A percentile compares a stretch with the other conserved stretches of the same genome.
These are phyloP conservation scores for Cryptococcus sp. DNA, from an alignment of 1,284 basidiomycete genomes.

Conservation along the genomic window DNA sequence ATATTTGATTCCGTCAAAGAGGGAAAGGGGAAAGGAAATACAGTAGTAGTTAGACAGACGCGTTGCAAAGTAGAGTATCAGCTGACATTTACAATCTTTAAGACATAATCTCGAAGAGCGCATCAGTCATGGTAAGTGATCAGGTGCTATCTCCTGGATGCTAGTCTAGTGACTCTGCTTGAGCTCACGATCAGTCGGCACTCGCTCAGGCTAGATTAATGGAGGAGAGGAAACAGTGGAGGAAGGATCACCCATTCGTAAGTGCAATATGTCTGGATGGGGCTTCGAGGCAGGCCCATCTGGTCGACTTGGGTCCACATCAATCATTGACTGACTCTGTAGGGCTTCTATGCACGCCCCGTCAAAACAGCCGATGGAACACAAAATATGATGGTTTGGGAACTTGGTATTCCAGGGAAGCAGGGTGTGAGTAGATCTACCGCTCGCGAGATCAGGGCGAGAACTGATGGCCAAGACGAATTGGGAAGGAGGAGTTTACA, in stretches of 20 bases:
- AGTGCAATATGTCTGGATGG: slow-evolving; percentile 44
- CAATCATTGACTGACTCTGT: slow-evolving; percentile 6
- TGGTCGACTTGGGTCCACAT: background rate
- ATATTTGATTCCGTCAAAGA: too few relatives aligned
- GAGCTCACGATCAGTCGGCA: slow-evolving; percentile 18
- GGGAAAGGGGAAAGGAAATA: too few relatives aligned
- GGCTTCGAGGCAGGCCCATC: background rate
- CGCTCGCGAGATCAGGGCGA: background rate
- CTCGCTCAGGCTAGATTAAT: slow-evolving; percentile 49
- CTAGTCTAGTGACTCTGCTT: too few relatives aligned
- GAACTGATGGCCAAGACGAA: slow-evolving; percentile 62
- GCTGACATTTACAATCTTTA: too few relatives aligned
- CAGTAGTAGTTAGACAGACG: too few relatives aligned
- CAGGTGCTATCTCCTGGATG: too few relatives aligned
- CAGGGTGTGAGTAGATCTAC: slow-evolving; percentile 56
- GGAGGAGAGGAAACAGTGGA: slow-evolving; percentile 98
- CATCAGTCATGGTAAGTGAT: too few relatives aligned
- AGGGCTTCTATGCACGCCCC: slow-evolving; percentile 97
- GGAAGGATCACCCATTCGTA: slow-evolving; percentile 98
- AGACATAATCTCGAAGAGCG: too few relatives aligned
- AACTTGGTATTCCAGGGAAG: slow-evolving; percentile 92
- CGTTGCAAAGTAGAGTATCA: too few relatives aligned
- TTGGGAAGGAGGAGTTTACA: slow-evolving; percentile 95
- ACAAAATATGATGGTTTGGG: slow-evolving; percentile 96
- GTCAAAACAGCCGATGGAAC: slow-evolving; percentile 84